Conservation (phyloP, 1,284 basidiomycete species). For the Entoloma clypeatum region DNA sequence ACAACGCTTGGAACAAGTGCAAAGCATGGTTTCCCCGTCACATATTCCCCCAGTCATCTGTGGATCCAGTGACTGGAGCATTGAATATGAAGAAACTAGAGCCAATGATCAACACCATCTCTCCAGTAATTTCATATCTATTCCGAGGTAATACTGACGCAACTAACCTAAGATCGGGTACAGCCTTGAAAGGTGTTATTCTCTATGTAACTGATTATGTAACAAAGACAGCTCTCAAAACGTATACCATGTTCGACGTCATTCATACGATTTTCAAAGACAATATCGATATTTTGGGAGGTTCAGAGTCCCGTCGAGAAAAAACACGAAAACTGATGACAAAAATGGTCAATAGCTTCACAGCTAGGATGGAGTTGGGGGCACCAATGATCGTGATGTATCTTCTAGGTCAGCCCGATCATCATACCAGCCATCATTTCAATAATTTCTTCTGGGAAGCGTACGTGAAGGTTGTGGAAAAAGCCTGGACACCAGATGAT, state of each 20-base stretch:
- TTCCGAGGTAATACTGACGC: constrained; percentile 28
- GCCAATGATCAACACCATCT: constrained; percentile 24
- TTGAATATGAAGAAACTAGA: constrained; percentile 25
- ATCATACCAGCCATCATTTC: constrained; percentile 28
- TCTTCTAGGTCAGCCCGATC: constrained; percentile 28
- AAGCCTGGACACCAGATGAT: background rate
- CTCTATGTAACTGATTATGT: constrained; percentile 32
- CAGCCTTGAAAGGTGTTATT: constrained; percentile 29
- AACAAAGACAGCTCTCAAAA: constrained; percentile 29
- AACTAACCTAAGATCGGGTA: constrained; percentile 28
- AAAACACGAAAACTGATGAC: constrained; percentile 25
- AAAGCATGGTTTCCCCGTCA: constrained; percentile 29
- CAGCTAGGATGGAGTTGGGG: constrained; percentile 29
- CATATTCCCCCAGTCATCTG: constrained; percentile 15
- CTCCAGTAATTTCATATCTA: constrained; percentile 18
- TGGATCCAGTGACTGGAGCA: constrained; percentile 22
- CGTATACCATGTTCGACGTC: constrained; percentile 29
- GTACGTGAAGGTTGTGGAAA: constrained; percentile 2
- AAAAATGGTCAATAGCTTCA: constrained; percentile 27
- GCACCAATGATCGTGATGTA: constrained; percentile 27
- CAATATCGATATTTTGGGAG: constrained; percentile 17
- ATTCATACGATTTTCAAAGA: constrained; percentile 21
- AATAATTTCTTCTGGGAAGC: constrained; percentile 16
- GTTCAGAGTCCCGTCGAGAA: constrained; percentile 12
- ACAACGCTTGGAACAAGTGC: constrained; percentile 21